Percentiles rank a stretch among this genome's conserved stretches.
These are phyloP conservation scores for Microbotryum scabiosae DNA, from an alignment of 1,284 basidiomycete species.

Conservation along the genomic window DNA sequence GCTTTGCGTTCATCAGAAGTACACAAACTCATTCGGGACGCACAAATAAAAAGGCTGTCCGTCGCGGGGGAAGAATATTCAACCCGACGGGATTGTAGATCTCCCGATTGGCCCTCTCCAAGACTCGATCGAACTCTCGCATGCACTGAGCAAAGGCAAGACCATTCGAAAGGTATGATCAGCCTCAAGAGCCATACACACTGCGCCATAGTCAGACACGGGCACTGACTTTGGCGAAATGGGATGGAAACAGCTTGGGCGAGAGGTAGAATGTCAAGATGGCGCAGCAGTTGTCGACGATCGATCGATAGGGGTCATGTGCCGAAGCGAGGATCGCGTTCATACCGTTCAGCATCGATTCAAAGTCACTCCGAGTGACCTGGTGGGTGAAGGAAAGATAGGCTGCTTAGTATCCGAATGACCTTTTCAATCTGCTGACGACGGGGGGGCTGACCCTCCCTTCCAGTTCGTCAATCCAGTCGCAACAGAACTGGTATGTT, in stretches of 20 bases:
- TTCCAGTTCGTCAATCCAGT: slow-evolving; percentile 44
- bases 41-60: slow-evolving; percentile 74
- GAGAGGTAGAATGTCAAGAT: slow-evolving; percentile 66
- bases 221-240: too few species aligned
- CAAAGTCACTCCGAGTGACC: slow-evolving; percentile 40
- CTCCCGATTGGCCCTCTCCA: slow-evolving; percentile 57
- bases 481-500: slow-evolving; percentile 43
- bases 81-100: slow-evolving; percentile 70
- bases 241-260: slow-evolving; percentile 44
- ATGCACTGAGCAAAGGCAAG: slow-evolving; percentile 54
- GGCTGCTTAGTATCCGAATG: background rate
- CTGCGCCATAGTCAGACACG: too few species aligned
- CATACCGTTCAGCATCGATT: slow-evolving; percentile 40
- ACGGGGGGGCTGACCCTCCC: slow-evolving; percentile 37
- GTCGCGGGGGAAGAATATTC: slow-evolving; percentile 67
- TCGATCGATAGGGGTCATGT: slow-evolving; percentile 40
- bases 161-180: background rate
- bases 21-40: slow-evolving; percentile 40
- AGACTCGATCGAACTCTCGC: slow-evolving; percentile 52
- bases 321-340: slow-evolving; percentile 42
- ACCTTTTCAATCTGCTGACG: background rate
- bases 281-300: slow-evolving; percentile 49
- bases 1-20: background rate
- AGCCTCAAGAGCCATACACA: background rate
- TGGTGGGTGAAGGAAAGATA: slow-evolving; percentile 13